These are phyloP conservation scores for Larix sibirica DNA, from an alignment of 83 land plant species.

Conservation along the genomic window DNA sequence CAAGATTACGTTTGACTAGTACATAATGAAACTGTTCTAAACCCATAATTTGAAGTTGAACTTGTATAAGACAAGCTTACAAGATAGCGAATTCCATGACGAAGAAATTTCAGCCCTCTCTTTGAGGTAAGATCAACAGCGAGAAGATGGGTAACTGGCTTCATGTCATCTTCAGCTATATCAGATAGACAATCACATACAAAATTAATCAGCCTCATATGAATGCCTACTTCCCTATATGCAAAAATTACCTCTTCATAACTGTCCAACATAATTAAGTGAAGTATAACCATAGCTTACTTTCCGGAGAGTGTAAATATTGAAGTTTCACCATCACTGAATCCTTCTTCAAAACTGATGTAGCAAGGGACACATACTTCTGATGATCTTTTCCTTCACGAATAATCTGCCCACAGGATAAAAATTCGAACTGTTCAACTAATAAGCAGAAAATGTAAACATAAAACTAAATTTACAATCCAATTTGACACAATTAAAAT, in stretches of 20 bases:
- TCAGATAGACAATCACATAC: neutral
- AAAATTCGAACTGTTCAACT: neutral
- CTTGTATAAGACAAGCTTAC: conserved; percentile 29
- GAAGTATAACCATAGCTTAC: conserved; percentile 42
- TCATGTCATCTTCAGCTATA: conserved; percentile 88
- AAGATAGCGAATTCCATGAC: conserved; percentile 79
- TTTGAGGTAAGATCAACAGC: conserved; percentile 62
- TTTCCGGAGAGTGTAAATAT: conserved; percentile 85
- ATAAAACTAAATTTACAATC: neutral
- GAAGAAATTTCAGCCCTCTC: conserved; percentile 74
- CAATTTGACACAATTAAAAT: neutral
- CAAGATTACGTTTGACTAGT: neutral
- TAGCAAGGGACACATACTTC: conserved; percentile 62
- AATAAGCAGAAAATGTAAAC: neutral
- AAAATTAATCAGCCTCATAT: neutral
- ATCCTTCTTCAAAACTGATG: conserved; percentile 40
- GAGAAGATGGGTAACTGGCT: conserved; percentile 95
- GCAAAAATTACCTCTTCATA: neutral
- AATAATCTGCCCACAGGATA: conserved; percentile 55
- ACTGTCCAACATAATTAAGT: neutral
- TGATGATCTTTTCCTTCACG: conserved; percentile 54
- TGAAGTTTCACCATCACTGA: conserved; percentile 48
- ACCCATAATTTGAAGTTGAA: neutral
- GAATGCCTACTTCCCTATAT: neutral
- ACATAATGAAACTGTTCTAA: conserved; percentile 2